These are phyloP conservation scores for Mucuna pruriens DNA, from an alignment of 306 rosid species.

Conservation along the genomic window DNA sequence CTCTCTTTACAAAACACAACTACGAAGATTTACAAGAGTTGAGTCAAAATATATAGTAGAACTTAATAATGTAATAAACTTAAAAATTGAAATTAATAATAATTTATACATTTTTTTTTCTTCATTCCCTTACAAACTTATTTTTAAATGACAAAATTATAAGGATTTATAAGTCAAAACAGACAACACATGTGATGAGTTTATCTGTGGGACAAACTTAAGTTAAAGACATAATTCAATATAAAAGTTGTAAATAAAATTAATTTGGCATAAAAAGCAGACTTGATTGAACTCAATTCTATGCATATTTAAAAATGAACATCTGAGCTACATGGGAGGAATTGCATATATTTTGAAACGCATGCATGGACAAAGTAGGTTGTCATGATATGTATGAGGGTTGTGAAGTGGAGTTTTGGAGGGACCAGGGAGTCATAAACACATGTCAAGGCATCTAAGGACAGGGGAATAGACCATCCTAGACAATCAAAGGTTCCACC, in stretches of 20 bases:
- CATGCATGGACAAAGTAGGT: not conserved
- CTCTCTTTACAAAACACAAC: no score
- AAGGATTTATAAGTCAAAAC: not conserved
- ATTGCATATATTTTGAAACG: not conserved
- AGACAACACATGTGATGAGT: no score
- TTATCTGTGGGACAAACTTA: not conserved
- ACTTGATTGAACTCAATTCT: not conserved
- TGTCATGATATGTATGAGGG: slow-evolving; percentile 19
- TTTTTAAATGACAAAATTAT: not conserved
- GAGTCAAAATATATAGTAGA: no score
- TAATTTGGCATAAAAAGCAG: not conserved
- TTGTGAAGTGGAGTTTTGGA: slow-evolving; percentile 32
- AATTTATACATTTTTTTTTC: not conserved
- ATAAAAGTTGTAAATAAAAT: not conserved
- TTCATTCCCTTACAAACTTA: not conserved
- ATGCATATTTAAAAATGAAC: not conserved
- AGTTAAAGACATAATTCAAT: not conserved
- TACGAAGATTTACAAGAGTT: no score
- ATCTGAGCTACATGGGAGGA: not conserved
- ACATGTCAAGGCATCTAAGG: slow-evolving; percentile 44
- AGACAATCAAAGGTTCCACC: slow-evolving; percentile 43
- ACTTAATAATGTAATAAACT: no score
- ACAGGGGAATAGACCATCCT: slow-evolving; percentile 42
- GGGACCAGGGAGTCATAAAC: slow-evolving; percentile 48
- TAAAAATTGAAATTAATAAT: not conserved